Conservation (phyloP, 768 basidiomycete species). For the Pleurotus tuber-regium region DNA sequence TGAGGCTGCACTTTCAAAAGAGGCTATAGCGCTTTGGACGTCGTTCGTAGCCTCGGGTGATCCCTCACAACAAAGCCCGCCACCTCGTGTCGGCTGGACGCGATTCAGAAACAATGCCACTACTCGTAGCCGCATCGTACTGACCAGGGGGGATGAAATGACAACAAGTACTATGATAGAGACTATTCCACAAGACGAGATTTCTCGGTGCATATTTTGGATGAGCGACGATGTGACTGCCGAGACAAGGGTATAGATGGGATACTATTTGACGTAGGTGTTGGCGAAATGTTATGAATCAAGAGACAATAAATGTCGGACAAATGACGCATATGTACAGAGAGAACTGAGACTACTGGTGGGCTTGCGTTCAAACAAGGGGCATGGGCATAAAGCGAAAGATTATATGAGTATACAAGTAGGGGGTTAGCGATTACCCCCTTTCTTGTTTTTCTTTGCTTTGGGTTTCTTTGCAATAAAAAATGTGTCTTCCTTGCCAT, state of each 20-base stretch:
- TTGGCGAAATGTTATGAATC: too few relatives aligned
- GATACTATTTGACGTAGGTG: too few relatives aligned
- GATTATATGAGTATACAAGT: too few relatives aligned
- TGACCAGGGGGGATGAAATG: constrained; percentile 24
- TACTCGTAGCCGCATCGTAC: constrained; percentile 19
- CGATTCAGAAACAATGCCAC: constrained; percentile 15
- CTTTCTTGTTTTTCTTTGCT: too few relatives aligned
- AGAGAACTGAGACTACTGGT: too few relatives aligned
- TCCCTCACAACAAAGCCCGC: constrained; percentile 21
- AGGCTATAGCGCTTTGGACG: constrained; percentile 45
- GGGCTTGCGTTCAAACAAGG: too few relatives aligned
- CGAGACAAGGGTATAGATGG: constrained; percentile 16
- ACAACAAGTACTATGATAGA: constrained; percentile 28
- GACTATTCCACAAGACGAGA: constrained; percentile 25
- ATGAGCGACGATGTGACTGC: constrained; percentile 33
- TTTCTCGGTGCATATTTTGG: constrained; percentile 38
- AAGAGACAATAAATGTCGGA: too few relatives aligned
- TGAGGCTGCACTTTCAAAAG: constrained; percentile 32
- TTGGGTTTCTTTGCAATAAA: too few relatives aligned
- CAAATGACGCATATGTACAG: too few relatives aligned
- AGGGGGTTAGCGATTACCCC: too few relatives aligned
- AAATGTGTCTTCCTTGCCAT: too few relatives aligned
- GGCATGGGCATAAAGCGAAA: too few relatives aligned
- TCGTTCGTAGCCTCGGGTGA: constrained; percentile 33
- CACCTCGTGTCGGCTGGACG: constrained; percentile 25